These are phyloP conservation scores for Rhodosporidiobolus odoratus DNA, from an alignment of 768 basidiomycete species.

Conservation along the genomic window DNA sequence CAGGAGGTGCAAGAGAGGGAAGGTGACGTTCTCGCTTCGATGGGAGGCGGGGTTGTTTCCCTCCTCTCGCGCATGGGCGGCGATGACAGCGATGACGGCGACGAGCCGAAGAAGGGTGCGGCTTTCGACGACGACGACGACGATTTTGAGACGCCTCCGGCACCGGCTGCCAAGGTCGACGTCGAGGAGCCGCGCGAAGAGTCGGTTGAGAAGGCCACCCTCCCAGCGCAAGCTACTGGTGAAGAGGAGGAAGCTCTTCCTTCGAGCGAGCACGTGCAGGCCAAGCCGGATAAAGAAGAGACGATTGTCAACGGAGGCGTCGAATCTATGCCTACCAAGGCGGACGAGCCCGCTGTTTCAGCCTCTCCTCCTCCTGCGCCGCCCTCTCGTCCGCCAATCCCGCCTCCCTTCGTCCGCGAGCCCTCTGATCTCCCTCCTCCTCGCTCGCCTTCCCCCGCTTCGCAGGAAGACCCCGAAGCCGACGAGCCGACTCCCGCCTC, in stretches of 20 bases:
- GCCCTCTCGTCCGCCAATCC: constrained; percentile 1
- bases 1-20: not conserved
- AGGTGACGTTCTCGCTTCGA: constrained; percentile 16
- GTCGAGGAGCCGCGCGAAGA: too few species aligned
- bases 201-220: too few species aligned
- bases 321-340: constrained; percentile 1
- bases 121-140: not conserved
- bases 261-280: too few species aligned
- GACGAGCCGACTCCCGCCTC: not conserved
- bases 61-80: not conserved
- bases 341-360: not conserved
- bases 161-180: not conserved
- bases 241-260: too few species aligned
- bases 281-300: too few species aligned
- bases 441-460: not conserved
- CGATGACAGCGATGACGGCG: not conserved
- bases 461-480: not conserved
- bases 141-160: constrained; percentile 5
- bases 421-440: not conserved
- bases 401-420: not conserved
- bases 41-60: not conserved
- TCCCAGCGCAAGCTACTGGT: too few species aligned
- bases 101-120: not conserved
- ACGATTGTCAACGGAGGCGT: too few species aligned
- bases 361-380: not conserved